Evolutionary conservation across 768 basidiomycete genomes (phyloP), one percentile per base, ranked within the genome.

Genomic region (Phanerochaete sordida): DNA sequence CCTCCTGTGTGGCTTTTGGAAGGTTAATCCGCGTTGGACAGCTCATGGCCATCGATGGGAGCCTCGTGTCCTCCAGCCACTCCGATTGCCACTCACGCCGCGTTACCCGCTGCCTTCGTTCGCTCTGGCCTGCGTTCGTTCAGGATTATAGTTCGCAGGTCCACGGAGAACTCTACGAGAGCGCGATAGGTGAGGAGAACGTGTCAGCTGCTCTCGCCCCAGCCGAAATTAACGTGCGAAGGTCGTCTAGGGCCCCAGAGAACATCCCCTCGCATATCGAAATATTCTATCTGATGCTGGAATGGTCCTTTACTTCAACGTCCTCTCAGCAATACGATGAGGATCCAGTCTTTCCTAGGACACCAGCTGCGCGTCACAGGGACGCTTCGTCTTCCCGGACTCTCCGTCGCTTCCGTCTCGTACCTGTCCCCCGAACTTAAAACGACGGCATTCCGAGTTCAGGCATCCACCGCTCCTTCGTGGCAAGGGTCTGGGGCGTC

Each of bases 151-250:
- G 28, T 23, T 31, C 28, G 50, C 50, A 51, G 50, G 50, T 51
- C 50, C 19, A 12, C 33, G 28, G 23, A 33, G 50, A 51, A 33
- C 16, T 51, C n/a, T 33, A 31, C 30, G 31, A 51, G 28, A n/a
- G 50, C 33, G 19, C 30, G 31, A 51, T 31, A 28, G 50, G 50
- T 51, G 30, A 31, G 50, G 16, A 31, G 30, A 31, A 28, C 16
- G n/a, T 51, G 50, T 51, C 50, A 51, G 28, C 31, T 33, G 50
- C n/a, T 23, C 16, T 16, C 31, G 19, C 16, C 11, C 30, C 19
- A 51, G 24, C 53, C 53, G 53, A 54, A 8, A 54, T 54, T 54
- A 43, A 37, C 33, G 53, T 54, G 53, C 53, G 53, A 54, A 39
- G 13, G 15, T 54, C 35, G 8, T 27, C 31, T 13, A 43, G 24